A percentile compares a stretch with the other conserved stretches of the same genome.
These are phyloP conservation scores for Cetradonia linearis DNA, from an alignment of 495 filamentous ascomycete genomes.

Conservation along the genomic window DNA sequence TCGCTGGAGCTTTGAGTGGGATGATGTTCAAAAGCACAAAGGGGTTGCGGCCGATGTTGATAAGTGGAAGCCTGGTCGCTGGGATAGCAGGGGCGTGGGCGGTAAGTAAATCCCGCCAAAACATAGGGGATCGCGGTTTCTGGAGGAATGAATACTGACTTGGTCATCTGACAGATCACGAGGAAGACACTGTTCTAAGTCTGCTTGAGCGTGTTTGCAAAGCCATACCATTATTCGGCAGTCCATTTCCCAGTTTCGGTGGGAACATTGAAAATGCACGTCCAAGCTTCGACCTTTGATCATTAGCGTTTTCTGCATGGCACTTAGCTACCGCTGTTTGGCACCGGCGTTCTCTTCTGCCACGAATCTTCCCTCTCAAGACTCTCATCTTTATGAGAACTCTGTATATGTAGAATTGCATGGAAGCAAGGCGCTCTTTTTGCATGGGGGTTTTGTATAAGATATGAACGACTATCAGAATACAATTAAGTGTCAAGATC, in stretches of 20 bases:
- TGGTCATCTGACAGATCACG: conserved; percentile 38
- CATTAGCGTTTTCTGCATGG: conserved; percentile 9
- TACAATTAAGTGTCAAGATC: neutral
- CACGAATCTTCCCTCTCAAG: conserved; percentile 12
- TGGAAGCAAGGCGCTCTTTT: conserved; percentile 2
- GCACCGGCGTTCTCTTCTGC: neutral
- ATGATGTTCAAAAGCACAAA: conserved; percentile 94
- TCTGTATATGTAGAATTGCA: conserved; percentile 9
- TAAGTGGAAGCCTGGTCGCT: conserved; percentile 80
- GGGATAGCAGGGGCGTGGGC: conserved; percentile 77
- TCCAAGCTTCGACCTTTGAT: neutral
- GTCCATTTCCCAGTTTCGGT: neutral
- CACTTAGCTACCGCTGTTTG: neutral
- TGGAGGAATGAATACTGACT: conserved; percentile 28
- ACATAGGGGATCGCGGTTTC: neutral
- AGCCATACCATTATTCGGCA: neutral
- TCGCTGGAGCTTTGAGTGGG: conserved; percentile 75
- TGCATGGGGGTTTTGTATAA: conserved; percentile 4
- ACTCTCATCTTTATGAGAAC: conserved; percentile 3
- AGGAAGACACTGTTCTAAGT: conserved; percentile 46
- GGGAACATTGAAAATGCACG: neutral
- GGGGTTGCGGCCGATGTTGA: conserved; percentile 82
- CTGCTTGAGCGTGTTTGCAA: neutral
- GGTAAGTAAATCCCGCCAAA: conserved; percentile 41
- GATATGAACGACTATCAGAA: neutral